Evolutionary conservation across 305 asterid species (phyloP).

Genomic region (Stenogyne calaminthoides): DNA sequence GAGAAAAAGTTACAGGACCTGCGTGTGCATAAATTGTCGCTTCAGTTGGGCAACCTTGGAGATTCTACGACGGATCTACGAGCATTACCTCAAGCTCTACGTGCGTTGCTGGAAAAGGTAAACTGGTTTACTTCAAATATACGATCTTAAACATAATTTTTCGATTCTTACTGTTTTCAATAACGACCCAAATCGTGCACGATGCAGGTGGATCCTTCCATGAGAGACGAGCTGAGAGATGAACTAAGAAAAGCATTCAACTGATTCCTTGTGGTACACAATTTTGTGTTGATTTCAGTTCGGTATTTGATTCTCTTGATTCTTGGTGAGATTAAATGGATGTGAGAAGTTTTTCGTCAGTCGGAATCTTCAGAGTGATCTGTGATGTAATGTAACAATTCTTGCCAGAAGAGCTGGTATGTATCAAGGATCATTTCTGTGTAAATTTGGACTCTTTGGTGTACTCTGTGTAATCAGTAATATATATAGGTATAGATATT

Average conservation of each 20-base stretch:
- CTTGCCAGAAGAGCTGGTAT: slow-evolving; percentile 28
- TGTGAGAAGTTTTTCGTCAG: background rate
- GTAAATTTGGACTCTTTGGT: background rate
- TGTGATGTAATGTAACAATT: slow-evolving; percentile 12
- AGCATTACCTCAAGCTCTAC: slow-evolving; percentile 83
- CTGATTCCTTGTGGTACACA: slow-evolving; percentile 22
- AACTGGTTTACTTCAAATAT: background rate
- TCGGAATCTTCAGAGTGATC: slow-evolving; percentile 28
- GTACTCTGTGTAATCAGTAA: background rate
- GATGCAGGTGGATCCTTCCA: slow-evolving; percentile 52
- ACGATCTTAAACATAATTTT: background rate
- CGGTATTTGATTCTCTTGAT: background rate
- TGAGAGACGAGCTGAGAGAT: slow-evolving; percentile 39
- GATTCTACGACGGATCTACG: slow-evolving; percentile 64
- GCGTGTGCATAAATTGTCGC: slow-evolving; percentile 60
- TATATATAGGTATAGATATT: background rate
- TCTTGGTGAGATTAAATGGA: background rate
- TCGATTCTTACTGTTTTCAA: background rate
- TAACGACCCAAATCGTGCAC: background rate
- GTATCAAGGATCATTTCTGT: slow-evolving; percentile 23
- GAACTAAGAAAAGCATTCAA: slow-evolving; percentile 50
- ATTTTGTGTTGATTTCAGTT: background rate
- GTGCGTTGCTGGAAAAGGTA: slow-evolving; percentile 77
- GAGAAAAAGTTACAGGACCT: slow-evolving; percentile 69
- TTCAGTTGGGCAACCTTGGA: slow-evolving; percentile 68